Evolutionary conservation across 805 yeast genomes (phyloP).

Genomic region (Teunomyces barrocoloradensis): DNA sequence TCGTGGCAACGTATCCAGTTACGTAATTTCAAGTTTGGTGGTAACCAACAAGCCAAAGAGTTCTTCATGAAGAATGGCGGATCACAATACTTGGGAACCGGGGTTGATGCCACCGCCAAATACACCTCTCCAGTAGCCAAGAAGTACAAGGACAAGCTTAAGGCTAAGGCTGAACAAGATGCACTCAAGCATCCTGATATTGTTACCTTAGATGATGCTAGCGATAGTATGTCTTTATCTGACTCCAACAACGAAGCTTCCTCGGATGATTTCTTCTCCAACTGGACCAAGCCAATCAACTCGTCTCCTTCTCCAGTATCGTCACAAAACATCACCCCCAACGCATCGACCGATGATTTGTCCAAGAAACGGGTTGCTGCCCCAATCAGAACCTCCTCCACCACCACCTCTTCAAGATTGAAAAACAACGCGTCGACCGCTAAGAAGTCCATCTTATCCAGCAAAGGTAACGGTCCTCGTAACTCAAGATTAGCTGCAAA

Average conservation of each 20-base stretch:
- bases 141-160: constrained; percentile 77
- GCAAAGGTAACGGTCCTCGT: constrained; percentile 52
- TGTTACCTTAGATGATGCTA: constrained; percentile 59
- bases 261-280: constrained; percentile 85
- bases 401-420: constrained; percentile 25
- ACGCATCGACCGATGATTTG: constrained; percentile 35
- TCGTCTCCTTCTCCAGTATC: constrained; percentile 52
- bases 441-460: constrained; percentile 40
- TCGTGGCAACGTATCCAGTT: constrained; percentile 91
- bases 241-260: constrained; percentile 41
- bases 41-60: constrained; percentile 82
- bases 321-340: constrained; percentile 46
- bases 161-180: constrained; percentile 65
- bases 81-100: constrained; percentile 54
- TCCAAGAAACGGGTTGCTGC: constrained; percentile 9
- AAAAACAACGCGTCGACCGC: constrained; percentile 21
- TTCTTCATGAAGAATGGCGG: constrained; percentile 86
- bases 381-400: constrained; percentile 17
- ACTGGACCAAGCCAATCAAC: constrained; percentile 80
- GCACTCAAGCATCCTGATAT: constrained; percentile 68
- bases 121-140: constrained; percentile 80
- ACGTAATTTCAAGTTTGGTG: constrained; percentile 91
- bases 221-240: constrained; percentile 28
- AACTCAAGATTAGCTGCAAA: constrained; percentile 57
- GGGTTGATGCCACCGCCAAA: constrained; percentile 64